A percentile compares a stretch with the other conserved stretches of the same genome.
Conservation (phyloP, 768 basidiomycete genomes). For the Naganishia kalamii region DNA sequence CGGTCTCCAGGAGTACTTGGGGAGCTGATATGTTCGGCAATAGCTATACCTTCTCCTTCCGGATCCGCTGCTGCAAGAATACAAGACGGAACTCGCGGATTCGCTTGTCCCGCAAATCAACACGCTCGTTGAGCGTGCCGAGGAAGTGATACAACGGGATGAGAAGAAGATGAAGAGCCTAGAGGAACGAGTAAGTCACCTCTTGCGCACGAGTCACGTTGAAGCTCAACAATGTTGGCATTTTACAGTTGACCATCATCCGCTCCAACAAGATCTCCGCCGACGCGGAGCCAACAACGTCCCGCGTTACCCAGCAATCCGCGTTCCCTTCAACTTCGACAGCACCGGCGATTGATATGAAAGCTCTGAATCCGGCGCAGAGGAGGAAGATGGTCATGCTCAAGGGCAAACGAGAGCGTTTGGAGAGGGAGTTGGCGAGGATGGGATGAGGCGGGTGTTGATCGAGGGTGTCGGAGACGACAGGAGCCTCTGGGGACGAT, state of each 20-base stretch:
- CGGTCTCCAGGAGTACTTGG: not conserved
- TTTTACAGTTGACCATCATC: not conserved
- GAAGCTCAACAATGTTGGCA: not conserved
- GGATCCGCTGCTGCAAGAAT: constrained; percentile 35
- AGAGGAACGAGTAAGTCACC: constrained; percentile 34
- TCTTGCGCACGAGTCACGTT: not conserved
- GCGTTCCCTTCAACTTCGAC: not conserved
- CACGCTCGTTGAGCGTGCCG: constrained; percentile 35
- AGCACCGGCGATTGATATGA: constrained; percentile 27
- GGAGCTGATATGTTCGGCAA: not conserved
- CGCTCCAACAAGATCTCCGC: constrained; percentile 4
- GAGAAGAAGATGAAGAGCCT: constrained; percentile 29
- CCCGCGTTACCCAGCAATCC: not conserved
- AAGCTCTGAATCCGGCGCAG: constrained; percentile 33
- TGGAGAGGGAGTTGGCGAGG: constrained; percentile 38
- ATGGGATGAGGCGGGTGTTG: no score
- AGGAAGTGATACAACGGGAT: constrained; percentile 26
- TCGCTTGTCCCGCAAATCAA: constrained; percentile 43
- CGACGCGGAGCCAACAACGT: not conserved
- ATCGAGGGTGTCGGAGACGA: no score
- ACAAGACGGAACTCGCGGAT: constrained; percentile 35
- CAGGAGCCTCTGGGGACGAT: no score
- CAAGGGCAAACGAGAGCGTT: constrained; percentile 36
- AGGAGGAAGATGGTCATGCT: constrained; percentile 39
- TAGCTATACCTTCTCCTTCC: constrained; percentile 44